Percentiles rank a stretch among this genome's conserved stretches.
Conservation (phyloP, 495 filamentous ascomycete genomes). For the Penicillium salamii region DNA sequence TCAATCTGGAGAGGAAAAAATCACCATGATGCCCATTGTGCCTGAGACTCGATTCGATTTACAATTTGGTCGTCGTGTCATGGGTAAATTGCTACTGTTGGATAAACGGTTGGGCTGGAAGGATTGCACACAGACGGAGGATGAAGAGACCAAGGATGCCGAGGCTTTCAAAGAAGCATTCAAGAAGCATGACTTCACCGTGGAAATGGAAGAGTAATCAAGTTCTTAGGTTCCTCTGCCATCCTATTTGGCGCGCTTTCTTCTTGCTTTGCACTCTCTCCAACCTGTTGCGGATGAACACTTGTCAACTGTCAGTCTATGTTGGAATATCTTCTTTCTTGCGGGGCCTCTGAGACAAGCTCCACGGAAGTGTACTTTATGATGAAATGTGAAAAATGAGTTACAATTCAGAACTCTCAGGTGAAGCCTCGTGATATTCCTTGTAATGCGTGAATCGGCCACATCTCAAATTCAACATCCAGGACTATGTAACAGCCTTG, state of each 20-base stretch:
- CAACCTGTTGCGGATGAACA: too few relatives aligned
- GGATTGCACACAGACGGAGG: conserved; percentile 71
- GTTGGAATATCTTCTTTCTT: too few relatives aligned
- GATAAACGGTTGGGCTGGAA: conserved; percentile 75
- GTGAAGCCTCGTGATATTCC: too few relatives aligned
- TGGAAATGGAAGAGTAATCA: conserved; percentile 27
- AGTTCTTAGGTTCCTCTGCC: neutral
- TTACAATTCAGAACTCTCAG: neutral
- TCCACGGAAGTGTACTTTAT: neutral
- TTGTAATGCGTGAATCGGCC: too few relatives aligned
- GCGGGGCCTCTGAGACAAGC: neutral
- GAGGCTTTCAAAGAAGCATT: conserved; percentile 80
- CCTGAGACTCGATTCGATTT: conserved; percentile 56
- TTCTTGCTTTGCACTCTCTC: neutral
- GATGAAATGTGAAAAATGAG: conserved; percentile 7
- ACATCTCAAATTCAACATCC: too few relatives aligned
- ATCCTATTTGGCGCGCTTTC: neutral
- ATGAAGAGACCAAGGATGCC: conserved; percentile 78
- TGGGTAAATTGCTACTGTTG: conserved; percentile 81
- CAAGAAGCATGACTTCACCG: conserved; percentile 76
- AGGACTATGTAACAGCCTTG: too few relatives aligned
- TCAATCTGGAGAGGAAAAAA: conserved; percentile 35
- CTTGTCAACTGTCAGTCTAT: too few relatives aligned
- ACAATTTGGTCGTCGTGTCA: conserved; percentile 71
- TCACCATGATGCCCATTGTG: conserved; percentile 50